Base-by-base conservation (phyloP, 1,284 basidiomycete genomes). In the Cryptococcus maquisensis region DNA sequence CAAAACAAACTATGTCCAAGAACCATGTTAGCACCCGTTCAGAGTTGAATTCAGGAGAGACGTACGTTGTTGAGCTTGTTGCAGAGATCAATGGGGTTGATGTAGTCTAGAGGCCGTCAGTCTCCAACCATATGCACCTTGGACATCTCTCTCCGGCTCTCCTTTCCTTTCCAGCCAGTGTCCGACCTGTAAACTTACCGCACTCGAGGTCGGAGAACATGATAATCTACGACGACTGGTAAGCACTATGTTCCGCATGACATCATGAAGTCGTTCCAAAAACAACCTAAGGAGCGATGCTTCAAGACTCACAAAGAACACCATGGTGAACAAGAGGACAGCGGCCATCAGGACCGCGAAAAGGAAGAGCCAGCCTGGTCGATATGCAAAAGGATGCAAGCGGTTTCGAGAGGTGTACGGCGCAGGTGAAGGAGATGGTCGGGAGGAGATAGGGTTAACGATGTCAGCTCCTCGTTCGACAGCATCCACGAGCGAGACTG, bases 1-100 rank as follows among this genome's bases (percentile, higher is more conserved):
- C 18, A 98, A 82, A 46, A 98, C 93, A 75, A 99, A 98, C 93
- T 98, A 71, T n/a, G n/a, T n/a, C n/a, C 3, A 39, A 26, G 21
- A n/a, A 18, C 16, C 20, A 13, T 20, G 49, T 43, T 6, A 53
- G 43, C 20, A 21, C 48, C 16, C 15, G 47, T 10, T 23, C 3
- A n/a, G 23, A 12, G 38, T 9, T n/a, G 12, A 35, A 20, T 24
- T 26, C 20, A 39, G n/a, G 13, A n/a, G n/a, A 24, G 39, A 71
- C 77, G 52, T 62, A 96, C 95, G 79, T 95, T 90, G 77, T 98
- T 99, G 70, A 99, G 86, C 81, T 98, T 98, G 81, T 98, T 98
- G 81, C 96, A 98, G 38, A 98, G 86, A 78, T 99, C 95, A 84
- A 98, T 98, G 53, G 95, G 95, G 80, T 98, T 99, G 81, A 98